Base-by-base conservation (phyloP, 2,329 filamentous ascomycete genomes). In the Colletotrichum ledebouriae region DNA sequence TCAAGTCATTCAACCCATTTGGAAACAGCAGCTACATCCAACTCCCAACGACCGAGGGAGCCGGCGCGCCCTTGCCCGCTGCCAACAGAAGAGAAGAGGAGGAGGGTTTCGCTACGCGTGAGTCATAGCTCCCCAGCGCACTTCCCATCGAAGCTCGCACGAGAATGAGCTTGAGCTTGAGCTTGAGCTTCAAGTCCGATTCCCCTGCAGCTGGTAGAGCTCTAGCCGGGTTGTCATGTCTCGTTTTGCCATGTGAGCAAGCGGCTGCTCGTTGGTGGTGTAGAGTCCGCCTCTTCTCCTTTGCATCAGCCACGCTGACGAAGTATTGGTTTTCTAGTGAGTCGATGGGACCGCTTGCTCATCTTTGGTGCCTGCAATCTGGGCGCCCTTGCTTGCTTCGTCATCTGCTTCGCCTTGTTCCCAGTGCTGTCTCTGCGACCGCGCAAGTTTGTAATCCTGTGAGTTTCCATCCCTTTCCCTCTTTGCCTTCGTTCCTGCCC, bases 391-490 rank as follows among this genome's bases (percentile, higher is more conserved):
- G 93, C 92, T 73, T 95, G 97, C 84, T 98, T 99, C 84, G 89
- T 97, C 78, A 89, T 97, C 75, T 94, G 93, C 85, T 97, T 98
- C 83, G 91, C 91, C 74, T 85, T 98, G 65, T 95, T 97, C 82
- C 94, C 94, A 62, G 86, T 94, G 69, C 86, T 98, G 73, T 87
- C 92, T 73, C 81, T 94, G 72, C 90, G 87, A 78, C 94, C 95
- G 73, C 89, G 92, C 81, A 99, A 98, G 85, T 98, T 99, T 85
- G 94, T 95, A 63, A 94, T 97, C 72, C 81, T 98, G 96, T 98
- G 90, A 92, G 95, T 95, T 71, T 64, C 59, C 59, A 49, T 20
- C 22, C 39, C 69, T 71, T 66, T 72, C 59, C 70, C 61, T 57
- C 12, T 6, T 69, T 58, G 64, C 20, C 44, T 39, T 29, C 49